phyloP scores from a whole-genome alignment of 345 rosid genomes.

The Sapria himalayana region DNA sequence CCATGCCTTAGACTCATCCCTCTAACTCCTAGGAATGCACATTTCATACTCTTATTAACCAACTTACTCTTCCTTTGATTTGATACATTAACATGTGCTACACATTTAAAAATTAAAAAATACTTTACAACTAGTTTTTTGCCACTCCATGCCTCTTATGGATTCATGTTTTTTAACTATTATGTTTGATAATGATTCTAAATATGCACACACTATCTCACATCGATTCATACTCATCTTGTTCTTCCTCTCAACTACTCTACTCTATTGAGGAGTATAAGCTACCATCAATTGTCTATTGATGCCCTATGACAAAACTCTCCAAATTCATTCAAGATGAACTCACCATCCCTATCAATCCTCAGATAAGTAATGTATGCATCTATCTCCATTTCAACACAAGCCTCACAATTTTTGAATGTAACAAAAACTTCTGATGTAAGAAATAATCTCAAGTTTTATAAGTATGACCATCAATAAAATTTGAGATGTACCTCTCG shows the following conservation, averaged over 20 bases:
- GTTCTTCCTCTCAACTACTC: too few species aligned
- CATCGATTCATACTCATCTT: too few species aligned
- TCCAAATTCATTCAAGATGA: too few species aligned
- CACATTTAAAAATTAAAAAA: constrained; percentile 1
- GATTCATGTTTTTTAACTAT: background rate
- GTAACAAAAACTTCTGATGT: background rate
- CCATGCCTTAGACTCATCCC: too few species aligned
- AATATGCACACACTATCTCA: background rate
- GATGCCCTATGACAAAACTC: constrained; percentile 4
- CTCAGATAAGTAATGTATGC: background rate
- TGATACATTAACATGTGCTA: constrained; percentile 2
- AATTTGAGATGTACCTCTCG: constrained; percentile 5
- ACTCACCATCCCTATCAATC: background rate
- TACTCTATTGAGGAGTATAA: too few species aligned
- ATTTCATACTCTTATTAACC: constrained; percentile 6
- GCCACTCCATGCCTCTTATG: constrained; percentile 1
- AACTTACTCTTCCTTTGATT: background rate
- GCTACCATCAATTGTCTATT: too few species aligned
- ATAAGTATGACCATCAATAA: constrained; percentile 8
- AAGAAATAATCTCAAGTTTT: constrained; percentile 8
- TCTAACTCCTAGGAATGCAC: too few species aligned
- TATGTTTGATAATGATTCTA: background rate
- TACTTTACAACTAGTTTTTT: background rate
- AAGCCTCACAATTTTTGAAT: constrained; percentile 5
- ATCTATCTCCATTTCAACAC: constrained; percentile 2